phyloP scores from a whole-genome alignment of 75 land plant species.

The Picea glauca region DNA sequence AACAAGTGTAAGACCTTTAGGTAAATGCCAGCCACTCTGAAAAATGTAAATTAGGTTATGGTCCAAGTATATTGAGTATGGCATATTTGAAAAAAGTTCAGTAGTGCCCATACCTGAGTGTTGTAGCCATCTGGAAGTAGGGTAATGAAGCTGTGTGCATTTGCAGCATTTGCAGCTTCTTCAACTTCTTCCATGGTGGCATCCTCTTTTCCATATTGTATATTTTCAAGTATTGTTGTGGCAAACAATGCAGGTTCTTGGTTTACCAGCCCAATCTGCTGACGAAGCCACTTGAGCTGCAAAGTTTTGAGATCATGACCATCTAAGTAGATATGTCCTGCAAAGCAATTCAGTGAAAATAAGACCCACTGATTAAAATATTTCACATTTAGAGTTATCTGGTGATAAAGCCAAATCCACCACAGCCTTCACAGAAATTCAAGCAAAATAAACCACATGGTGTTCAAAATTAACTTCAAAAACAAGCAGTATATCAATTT shows the following conservation, averaged over 20 bases:
- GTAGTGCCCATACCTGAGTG: constrained; percentile 51
- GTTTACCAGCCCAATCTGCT: constrained; percentile 93
- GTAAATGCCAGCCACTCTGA: background rate
- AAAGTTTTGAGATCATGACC: constrained; percentile 73
- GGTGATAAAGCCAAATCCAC: background rate
- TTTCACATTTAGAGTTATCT: background rate
- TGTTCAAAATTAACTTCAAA: background rate
- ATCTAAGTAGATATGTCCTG: constrained; percentile 83
- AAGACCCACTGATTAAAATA: too few relatives aligned
- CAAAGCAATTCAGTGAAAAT: background rate
- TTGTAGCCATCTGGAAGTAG: constrained; percentile 76
- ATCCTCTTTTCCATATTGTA: constrained; percentile 87
- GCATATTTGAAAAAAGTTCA: background rate
- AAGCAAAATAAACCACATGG: background rate
- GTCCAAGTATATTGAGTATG: background rate
- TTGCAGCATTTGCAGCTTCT: constrained; percentile 89
- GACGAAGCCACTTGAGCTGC: constrained; percentile 81
- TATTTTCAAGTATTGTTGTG: constrained; percentile 82
- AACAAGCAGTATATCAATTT: too few relatives aligned
- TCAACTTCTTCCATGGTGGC: constrained; percentile 77
- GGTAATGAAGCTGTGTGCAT: constrained; percentile 86
- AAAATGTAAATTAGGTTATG: background rate
- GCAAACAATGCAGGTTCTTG: constrained; percentile 98
- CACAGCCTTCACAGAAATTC: background rate
- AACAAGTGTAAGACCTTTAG: background rate